These are phyloP conservation scores for Pezicula carpinea DNA, from an alignment of 2,329 filamentous ascomycete species.

Conservation along the genomic window DNA sequence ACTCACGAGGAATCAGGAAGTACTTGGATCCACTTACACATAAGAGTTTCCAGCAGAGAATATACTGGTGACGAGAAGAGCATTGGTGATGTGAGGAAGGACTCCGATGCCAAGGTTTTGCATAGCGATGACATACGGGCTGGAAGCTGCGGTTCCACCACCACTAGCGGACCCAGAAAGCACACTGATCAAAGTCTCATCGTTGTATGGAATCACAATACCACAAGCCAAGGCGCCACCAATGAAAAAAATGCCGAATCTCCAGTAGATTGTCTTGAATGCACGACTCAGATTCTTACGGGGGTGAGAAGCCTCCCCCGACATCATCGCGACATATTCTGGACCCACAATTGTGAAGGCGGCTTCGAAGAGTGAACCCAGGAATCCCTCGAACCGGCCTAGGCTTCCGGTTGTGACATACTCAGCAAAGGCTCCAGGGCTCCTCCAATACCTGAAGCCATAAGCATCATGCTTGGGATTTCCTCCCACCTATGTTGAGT, in stretches of 20 bases:
- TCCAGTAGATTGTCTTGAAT: conserved; percentile 57
- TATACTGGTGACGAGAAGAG: conserved; percentile 61
- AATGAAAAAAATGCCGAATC: conserved; percentile 55
- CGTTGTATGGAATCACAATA: conserved; percentile 51
- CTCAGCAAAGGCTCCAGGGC: conserved; percentile 58
- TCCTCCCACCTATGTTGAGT: conserved; percentile 56
- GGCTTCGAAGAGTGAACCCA: conserved; percentile 45
- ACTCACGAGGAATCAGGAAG: background rate
- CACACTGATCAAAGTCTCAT: conserved; percentile 44
- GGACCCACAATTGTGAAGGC: conserved; percentile 52
- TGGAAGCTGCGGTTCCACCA: conserved; percentile 48
- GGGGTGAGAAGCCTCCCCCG: conserved; percentile 48
- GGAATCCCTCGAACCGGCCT: conserved; percentile 66
- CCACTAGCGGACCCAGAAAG: conserved; percentile 44
- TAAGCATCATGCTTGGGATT: conserved; percentile 66
- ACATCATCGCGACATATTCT: conserved; percentile 45
- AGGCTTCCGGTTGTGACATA: conserved; percentile 57
- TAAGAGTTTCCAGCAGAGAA: conserved; percentile 56
- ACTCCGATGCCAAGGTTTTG: conserved; percentile 56
- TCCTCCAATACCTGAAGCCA: conserved; percentile 65
- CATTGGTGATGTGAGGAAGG: conserved; percentile 64
- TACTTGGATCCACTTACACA: conserved; percentile 40
- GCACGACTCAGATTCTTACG: conserved; percentile 49
- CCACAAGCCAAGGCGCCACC: conserved; percentile 52
- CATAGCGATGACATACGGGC: conserved; percentile 61